These are phyloP conservation scores for Malassezia dermatis DNA, from an alignment of 1,284 basidiomycete genomes.

Conservation along the genomic window DNA sequence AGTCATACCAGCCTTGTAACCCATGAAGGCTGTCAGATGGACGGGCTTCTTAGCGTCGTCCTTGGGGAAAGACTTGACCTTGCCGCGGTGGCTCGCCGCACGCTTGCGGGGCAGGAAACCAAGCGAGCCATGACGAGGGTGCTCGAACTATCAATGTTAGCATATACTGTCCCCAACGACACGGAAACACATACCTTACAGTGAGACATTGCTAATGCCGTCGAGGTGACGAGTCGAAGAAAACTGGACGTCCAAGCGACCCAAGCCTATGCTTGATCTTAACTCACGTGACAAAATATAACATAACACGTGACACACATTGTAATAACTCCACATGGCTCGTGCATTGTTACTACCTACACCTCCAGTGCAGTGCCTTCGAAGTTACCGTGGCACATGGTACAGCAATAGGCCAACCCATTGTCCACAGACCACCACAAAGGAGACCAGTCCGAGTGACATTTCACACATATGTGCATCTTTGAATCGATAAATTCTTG, in stretches of 20 bases:
- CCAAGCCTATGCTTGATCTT: not conserved
- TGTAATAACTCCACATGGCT: not conserved
- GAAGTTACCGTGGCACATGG: not conserved
- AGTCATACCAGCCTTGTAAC: conserved; percentile 99
- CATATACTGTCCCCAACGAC: not conserved
- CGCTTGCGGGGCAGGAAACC: conserved; percentile 49
- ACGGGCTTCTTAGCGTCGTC: conserved; percentile 99
- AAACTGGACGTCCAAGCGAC: not conserved
- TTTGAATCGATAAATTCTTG: not conserved
- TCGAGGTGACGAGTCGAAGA: conserved; percentile 19
- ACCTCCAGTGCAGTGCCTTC: not conserved
- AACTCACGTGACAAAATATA: conserved; percentile 2
- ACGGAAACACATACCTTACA: conserved; percentile 14
- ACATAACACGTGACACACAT: conserved; percentile 5
- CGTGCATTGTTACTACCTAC: not conserved
- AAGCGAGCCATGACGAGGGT: conserved; percentile 47
- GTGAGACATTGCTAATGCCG: conserved; percentile 20
- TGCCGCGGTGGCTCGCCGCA: conserved; percentile 46
- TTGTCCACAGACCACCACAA: conserved; percentile 10
- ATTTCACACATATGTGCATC: not conserved
- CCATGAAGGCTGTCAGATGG: conserved; percentile 95
- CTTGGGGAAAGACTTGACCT: conserved; percentile 53
- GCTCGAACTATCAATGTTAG: conserved; percentile 38
- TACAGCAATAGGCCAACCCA: not conserved
- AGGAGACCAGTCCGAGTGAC: conserved; percentile 11